Conservation (phyloP, 2,329 filamentous ascomycete species). For the Diatrype stigma region DNA sequence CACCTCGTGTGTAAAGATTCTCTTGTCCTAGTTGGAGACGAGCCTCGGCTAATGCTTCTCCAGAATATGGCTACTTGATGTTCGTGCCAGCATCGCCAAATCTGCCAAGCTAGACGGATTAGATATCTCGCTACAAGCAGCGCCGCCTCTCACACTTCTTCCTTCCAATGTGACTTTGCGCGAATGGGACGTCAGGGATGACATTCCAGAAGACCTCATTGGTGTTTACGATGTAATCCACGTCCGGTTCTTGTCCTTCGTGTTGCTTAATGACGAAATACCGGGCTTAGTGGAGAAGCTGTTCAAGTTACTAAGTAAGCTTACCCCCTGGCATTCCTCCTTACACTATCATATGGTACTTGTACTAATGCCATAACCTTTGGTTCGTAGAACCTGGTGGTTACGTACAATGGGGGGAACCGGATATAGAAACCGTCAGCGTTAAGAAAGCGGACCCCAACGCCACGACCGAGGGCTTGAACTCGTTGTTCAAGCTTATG, state of each 20-base stretch:
- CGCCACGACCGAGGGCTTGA: conserved; percentile 3
- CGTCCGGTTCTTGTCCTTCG: conserved; percentile 18
- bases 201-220: conserved; percentile 13
- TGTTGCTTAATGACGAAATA: conserved; percentile 13
- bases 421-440: conserved; percentile 6
- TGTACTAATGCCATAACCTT: background rate
- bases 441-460: conserved; percentile 6
- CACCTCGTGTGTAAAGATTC: conserved; percentile 14
- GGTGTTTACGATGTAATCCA: conserved; percentile 18
- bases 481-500: conserved; percentile 3
- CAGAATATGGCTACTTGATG: conserved; percentile 11
- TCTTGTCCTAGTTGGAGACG: background rate
- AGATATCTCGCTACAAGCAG: conserved; percentile 18
- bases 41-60: background rate
- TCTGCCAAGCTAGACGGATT: conserved; percentile 15
- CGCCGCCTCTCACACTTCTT: conserved; percentile 11
- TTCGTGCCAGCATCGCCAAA: conserved; percentile 2
- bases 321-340: background rate
- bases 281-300: conserved; percentile 7
- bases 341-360: background rate
- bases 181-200: conserved; percentile 10
- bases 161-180: conserved; percentile 14
- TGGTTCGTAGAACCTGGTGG: conserved; percentile 13
- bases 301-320: conserved; percentile 14
- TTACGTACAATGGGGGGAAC: conserved; percentile 16